Evolutionary conservation across 495 filamentous ascomycete genomes (phyloP).

Genomic region (Penicillium goetzii): DNA sequence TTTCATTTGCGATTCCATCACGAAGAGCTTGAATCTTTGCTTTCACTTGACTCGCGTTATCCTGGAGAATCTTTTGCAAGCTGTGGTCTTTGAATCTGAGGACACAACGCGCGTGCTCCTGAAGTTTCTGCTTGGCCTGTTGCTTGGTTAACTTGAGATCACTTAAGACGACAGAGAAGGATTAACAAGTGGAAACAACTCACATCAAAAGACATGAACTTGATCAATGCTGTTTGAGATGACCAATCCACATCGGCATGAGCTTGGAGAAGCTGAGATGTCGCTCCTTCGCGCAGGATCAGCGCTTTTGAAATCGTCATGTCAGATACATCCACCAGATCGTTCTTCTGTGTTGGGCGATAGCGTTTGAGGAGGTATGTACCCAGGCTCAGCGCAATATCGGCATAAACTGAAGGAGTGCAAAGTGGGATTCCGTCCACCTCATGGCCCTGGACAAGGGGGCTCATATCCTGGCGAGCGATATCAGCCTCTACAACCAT

Average conservation of each 20-base stretch:
- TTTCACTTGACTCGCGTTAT: neutral
- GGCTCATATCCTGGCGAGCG: conserved; percentile 4
- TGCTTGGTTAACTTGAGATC: neutral
- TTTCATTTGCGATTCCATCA: neutral
- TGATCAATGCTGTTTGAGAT: conserved; percentile 19
- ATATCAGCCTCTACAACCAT: conserved; percentile 8
- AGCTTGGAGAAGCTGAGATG: conserved; percentile 18
- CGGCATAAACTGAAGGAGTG: conserved; percentile 30
- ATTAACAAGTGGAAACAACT: too few relatives aligned
- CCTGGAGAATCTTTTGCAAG: neutral
- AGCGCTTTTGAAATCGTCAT: conserved; percentile 34
- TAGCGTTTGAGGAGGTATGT: conserved; percentile 9
- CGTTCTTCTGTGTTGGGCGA: neutral
- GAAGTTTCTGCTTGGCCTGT: conserved; percentile 25
- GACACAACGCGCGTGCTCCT: conserved; percentile 2
- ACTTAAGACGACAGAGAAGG: neutral
- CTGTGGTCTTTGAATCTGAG: neutral
- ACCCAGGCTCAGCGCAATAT: conserved; percentile 30
- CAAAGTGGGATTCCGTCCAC: conserved; percentile 14
- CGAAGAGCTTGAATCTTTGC: conserved; percentile 22
- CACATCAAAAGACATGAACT: conserved; percentile 32
- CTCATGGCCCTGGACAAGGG: conserved; percentile 10
- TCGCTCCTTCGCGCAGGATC: conserved; percentile 18
- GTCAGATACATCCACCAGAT: conserved; percentile 26
- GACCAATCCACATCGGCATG: conserved; percentile 22